A percentile compares a stretch with the other conserved stretches of the same genome.
Conservation (phyloP, 495 filamentous ascomycete genomes). For the Penicillium riverlandense region DNA sequence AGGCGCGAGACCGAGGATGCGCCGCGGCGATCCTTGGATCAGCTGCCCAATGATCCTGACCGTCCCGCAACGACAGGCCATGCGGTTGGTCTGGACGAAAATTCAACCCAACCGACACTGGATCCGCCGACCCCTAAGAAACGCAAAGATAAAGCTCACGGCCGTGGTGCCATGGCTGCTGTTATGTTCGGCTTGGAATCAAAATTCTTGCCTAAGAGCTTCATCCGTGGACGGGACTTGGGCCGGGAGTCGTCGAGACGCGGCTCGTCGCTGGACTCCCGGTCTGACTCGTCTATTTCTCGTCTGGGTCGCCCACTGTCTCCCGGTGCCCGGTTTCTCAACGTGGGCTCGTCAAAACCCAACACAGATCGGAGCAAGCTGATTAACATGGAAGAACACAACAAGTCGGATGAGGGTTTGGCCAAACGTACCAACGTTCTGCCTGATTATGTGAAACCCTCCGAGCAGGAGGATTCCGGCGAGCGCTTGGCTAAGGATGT, state of each 20-base stretch:
- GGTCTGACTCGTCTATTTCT: constrained; percentile 47
- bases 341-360: constrained; percentile 28
- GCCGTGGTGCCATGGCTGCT: constrained; percentile 27
- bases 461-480: constrained; percentile 28
- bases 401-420: constrained; percentile 59
- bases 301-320: constrained; percentile 57
- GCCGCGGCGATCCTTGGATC: constrained; percentile 15
- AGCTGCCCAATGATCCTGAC: constrained; percentile 6
- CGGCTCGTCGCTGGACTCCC: constrained; percentile 49
- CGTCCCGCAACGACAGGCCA: neutral
- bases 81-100: constrained; percentile 1
- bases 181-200: constrained; percentile 35
- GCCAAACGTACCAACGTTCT: constrained; percentile 48
- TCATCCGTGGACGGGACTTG: constrained; percentile 32
- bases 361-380: constrained; percentile 42
- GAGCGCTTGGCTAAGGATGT: constrained; percentile 71
- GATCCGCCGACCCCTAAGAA: constrained; percentile 8
- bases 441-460: constrained; percentile 36
- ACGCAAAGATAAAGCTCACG: constrained; percentile 13
- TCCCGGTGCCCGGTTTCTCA: constrained; percentile 38
- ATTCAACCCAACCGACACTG: constrained; percentile 3
- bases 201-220: constrained; percentile 26
- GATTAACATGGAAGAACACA: constrained; percentile 52
- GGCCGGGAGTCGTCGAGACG: constrained; percentile 40
- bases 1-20: constrained; percentile 3